These are phyloP conservation scores for Spizellomyces sp. DNA, from an alignment of 192 early-diverging fungal genomes.

Conservation along the genomic window DNA sequence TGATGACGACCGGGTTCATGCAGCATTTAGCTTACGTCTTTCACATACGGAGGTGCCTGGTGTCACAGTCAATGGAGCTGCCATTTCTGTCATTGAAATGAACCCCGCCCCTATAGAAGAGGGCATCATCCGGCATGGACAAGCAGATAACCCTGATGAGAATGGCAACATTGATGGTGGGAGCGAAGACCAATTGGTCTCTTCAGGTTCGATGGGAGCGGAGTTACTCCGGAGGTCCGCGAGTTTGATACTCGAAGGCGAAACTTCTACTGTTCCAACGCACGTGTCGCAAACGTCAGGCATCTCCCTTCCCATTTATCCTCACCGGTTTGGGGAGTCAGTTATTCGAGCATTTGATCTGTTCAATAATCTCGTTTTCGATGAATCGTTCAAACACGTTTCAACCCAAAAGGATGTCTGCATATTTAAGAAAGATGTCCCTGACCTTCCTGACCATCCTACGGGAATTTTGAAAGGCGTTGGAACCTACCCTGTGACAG, in stretches of 20 bases:
- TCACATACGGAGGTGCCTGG: no score
- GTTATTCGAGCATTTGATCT: constrained; percentile 8
- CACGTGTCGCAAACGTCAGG: not conserved
- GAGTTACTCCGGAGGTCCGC: not conserved
- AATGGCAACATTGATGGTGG: not conserved
- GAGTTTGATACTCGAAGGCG: not conserved
- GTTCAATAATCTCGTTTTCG: constrained; percentile 15
- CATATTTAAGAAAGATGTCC: constrained; percentile 18
- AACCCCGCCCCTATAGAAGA: not conserved
- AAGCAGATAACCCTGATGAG: not conserved
- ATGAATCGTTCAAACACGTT: constrained; percentile 14
- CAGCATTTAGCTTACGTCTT: no score
- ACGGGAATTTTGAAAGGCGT: constrained; percentile 25
- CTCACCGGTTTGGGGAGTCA: constrained; percentile 4
- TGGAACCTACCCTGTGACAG: not conserved
- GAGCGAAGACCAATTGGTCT: not conserved
- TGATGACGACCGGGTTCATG: no score
- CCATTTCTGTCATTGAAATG: not conserved
- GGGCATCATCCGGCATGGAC: not conserved
- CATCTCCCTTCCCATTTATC: constrained; percentile 12
- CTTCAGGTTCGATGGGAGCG: not conserved
- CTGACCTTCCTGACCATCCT: constrained; percentile 18
- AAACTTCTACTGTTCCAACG: not conserved
- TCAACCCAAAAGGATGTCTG: constrained; percentile 18
- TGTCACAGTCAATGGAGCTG: not conserved